Conservation (phyloP, 1,139 yeast genomes). For the Candida pseudoviswanathii region DNA sequence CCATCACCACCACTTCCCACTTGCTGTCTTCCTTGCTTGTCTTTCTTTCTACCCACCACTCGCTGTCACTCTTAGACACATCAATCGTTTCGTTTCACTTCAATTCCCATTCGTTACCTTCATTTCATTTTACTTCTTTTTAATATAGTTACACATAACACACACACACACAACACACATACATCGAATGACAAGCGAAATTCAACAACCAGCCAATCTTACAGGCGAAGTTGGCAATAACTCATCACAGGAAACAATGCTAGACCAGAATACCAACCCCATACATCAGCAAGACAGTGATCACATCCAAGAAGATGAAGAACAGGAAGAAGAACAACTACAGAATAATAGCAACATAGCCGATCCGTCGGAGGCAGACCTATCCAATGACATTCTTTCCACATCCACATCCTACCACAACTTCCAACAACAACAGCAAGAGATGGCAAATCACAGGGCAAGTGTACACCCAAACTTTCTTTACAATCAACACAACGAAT, state of each 20-base stretch:
- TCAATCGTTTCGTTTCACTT: not conserved
- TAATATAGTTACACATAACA: not conserved
- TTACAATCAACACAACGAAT: conserved; percentile 43
- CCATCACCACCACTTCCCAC: not conserved
- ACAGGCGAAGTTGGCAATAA: conserved; percentile 4
- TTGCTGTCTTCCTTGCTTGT: not conserved
- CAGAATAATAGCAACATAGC: not conserved
- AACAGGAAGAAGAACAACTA: conserved; percentile 1
- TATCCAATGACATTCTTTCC: conserved; percentile 10
- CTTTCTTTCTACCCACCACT: not conserved
- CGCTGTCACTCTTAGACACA: not conserved
- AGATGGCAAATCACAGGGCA: conserved; percentile 8
- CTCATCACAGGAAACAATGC: not conserved
- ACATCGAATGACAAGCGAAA: not conserved
- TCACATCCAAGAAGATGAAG: not conserved
- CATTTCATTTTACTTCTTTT: not conserved
- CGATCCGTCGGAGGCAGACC: conserved; percentile 1
- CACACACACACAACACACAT: not conserved
- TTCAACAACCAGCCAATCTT: not conserved
- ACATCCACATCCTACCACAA: conserved; percentile 12
- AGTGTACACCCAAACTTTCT: conserved; percentile 23
- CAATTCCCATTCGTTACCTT: not conserved
- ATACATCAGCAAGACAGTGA: not conserved
- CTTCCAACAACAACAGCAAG: conserved; percentile 13
- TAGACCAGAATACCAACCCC: not conserved